phyloP scores from a whole-genome alignment of 768 basidiomycete genomes.

The Tricholoma saponaceum region DNA sequence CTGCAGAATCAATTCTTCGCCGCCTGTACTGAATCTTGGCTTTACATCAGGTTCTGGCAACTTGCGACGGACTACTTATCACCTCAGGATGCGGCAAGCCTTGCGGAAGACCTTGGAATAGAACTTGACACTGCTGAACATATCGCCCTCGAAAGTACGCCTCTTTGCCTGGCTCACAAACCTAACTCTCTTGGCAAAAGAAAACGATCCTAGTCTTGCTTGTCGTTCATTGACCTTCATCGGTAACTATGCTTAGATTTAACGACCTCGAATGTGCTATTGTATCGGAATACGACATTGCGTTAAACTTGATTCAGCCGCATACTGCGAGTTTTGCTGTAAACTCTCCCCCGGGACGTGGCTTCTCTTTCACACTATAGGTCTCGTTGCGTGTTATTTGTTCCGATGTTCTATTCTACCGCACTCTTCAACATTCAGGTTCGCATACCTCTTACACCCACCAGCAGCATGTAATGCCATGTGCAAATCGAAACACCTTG shows the following conservation, averaged over 20 bases:
- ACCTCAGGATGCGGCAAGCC: constrained; percentile 57
- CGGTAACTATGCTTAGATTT: background rate
- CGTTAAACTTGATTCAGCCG: background rate
- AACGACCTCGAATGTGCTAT: background rate
- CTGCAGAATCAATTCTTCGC: background rate
- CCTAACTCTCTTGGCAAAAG: constrained; percentile 40
- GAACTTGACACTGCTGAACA: constrained; percentile 78
- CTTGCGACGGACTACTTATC: constrained; percentile 63
- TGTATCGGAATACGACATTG: background rate
- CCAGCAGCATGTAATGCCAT: too few species aligned
- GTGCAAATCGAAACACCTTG: too few species aligned
- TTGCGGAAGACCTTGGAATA: constrained; percentile 80
- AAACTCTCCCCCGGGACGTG: too few species aligned
- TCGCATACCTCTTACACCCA: too few species aligned
- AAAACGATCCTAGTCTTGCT: constrained; percentile 32
- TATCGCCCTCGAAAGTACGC: constrained; percentile 53
- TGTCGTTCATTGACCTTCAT: background rate
- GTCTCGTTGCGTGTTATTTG: too few species aligned
- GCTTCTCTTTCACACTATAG: too few species aligned
- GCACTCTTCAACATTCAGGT: too few species aligned
- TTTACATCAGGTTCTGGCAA: constrained; percentile 64
- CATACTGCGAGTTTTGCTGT: too few species aligned
- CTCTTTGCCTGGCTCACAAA: constrained; percentile 43
- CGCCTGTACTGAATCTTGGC: background rate
- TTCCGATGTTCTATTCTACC: too few species aligned